A percentile compares a stretch with the other conserved stretches of the same genome.
These are phyloP conservation scores for Artemisia argyi DNA, from an alignment of 129 eudicot species.

Conservation along the genomic window DNA sequence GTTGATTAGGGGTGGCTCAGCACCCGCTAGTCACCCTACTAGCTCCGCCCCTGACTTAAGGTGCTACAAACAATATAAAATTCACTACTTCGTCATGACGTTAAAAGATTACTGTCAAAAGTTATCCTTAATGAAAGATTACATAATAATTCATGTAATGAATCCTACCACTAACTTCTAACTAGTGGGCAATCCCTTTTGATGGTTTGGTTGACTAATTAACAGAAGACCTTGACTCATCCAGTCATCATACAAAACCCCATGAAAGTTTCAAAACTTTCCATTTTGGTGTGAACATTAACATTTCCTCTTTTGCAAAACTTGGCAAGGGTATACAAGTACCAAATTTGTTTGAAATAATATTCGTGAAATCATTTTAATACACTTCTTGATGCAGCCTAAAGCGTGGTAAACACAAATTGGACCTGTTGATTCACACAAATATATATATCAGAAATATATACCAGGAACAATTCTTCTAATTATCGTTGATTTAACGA, in stretches of 20 bases:
- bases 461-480: too few relatives aligned
- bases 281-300: neutral
- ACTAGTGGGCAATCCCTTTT: neutral
- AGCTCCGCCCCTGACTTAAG: too few relatives aligned
- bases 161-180: slow-evolving; percentile 15
- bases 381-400: too few relatives aligned
- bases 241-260: neutral
- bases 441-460: too few relatives aligned
- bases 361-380: too few relatives aligned
- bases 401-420: too few relatives aligned
- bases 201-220: neutral
- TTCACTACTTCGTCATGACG: slow-evolving; percentile 1
- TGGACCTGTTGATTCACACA: too few relatives aligned
- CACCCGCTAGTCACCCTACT: too few relatives aligned
- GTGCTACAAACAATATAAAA: neutral
- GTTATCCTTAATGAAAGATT: neutral
- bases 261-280: neutral
- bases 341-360: too few relatives aligned
- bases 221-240: neutral
- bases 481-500: too few relatives aligned
- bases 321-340: too few relatives aligned
- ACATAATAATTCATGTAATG: neutral
- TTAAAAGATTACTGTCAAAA: neutral
- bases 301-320: neutral
- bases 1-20: too few relatives aligned